phyloP scores from a whole-genome alignment of 176 grass and related monocot genomes.

The Lolium multiflorum region DNA sequence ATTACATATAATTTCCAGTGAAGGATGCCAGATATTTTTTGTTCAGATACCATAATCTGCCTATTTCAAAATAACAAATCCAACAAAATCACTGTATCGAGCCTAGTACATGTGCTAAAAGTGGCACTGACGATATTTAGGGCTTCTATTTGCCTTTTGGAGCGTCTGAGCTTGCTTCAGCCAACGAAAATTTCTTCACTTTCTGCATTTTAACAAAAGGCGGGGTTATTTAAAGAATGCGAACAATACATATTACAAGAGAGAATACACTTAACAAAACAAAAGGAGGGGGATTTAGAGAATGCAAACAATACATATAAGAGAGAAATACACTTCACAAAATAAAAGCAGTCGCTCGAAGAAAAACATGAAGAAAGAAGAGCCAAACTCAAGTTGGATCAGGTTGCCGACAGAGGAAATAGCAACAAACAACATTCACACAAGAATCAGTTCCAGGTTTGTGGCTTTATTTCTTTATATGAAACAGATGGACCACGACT shows the following conservation, averaged over 20 bases:
- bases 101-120: neutral
- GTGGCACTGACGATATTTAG: neutral
- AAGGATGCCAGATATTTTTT: neutral
- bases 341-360: neutral
- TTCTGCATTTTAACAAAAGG: conserved; percentile 52
- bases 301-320: neutral
- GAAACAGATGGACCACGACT: neutral
- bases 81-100: neutral
- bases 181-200: conserved; percentile 85
- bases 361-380: neutral
- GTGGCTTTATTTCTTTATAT: neutral
- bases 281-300: neutral
- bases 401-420: neutral
- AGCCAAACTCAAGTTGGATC: neutral
- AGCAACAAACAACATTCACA: neutral
- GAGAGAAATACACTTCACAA: neutral
- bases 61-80: neutral
- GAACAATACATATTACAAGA: neutral
- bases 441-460: neutral
- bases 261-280: neutral
- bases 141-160: conserved; percentile 49
- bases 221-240: neutral
- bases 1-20: neutral
- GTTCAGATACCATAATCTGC: neutral
- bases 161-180: conserved; percentile 54